Evolutionary conservation across 2,329 filamentous ascomycete species (phyloP), one percentile per base, ranked within the genome.

Genomic region (Cordyceps farinosa): DNA sequence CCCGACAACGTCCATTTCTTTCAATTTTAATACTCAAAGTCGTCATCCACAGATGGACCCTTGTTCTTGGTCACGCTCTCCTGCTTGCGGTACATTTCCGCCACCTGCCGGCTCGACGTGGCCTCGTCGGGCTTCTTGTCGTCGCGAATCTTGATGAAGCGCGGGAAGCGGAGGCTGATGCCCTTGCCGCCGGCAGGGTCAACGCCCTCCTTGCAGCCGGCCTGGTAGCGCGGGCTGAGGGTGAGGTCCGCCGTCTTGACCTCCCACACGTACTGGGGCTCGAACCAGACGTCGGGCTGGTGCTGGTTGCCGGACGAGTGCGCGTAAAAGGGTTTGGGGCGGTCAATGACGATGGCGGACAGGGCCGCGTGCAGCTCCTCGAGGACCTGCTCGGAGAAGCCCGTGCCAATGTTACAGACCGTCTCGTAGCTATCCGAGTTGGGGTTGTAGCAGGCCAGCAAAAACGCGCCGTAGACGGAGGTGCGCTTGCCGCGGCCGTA

Each of bases 261-360:
- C 77, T 99, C 95, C 95, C 95, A 99, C 1, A 99, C 95, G 70
- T 90, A 89, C 48, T 88, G 87, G 15, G 95, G 91, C 81, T 99
- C 95, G 74, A 99, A 95, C 95, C 95, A 99, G 44, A 99, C 92
- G 74, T 99, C 95, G 1, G 95, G 95, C 75, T 99, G 95, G 74
- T 98, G 92, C 77, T 96, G 94, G 56, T 87, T 87, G 57, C 91
- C 91, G 0, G 83, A 79, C 4, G 90, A 92, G 75, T 99, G 95
- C 1, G 87, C 83, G 77, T 98, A 99, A 76, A 97, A 99, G 0
- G 95, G 95, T 73, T 99, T 99, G 1, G 94, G 86, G 1, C 88
- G 87, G 72, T 96, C 92, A 69, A 99, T 99, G 68, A 90, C 87
- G 56, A 92, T 87, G 9, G 87, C 83, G 0, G 86, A 89, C 34